A percentile compares a stretch with the other conserved stretches of the same genome.
Conservation (phyloP, 2,329 filamentous ascomycete species). For the Dactylellina parvicollis region DNA sequence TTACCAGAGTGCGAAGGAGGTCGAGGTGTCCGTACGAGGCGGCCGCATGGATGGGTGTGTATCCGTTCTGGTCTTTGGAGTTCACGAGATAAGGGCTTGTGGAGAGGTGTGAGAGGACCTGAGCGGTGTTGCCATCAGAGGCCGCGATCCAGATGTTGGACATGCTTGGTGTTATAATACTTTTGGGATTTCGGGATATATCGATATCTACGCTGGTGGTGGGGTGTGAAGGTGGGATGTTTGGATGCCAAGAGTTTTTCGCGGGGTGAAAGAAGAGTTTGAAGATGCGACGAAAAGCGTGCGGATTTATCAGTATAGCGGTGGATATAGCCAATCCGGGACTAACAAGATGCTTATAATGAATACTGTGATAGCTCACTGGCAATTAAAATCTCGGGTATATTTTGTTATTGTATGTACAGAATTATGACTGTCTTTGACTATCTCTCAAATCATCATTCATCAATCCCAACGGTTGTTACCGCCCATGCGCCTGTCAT, state of each 20-base stretch:
- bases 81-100: constrained; percentile 79
- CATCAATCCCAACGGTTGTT: not conserved
- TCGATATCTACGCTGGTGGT: constrained; percentile 9
- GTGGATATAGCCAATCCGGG: too few relatives aligned
- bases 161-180: constrained; percentile 5
- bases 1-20: constrained; percentile 78
- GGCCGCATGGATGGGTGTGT: constrained; percentile 91
- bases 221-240: constrained; percentile 41
- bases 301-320: too few relatives aligned
- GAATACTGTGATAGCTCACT: too few relatives aligned
- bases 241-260: constrained; percentile 37
- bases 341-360: too few relatives aligned
- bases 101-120: constrained; percentile 78
- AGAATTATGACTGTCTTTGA: not conserved
- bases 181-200: not conserved
- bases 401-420: not conserved
- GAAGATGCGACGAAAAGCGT: not conserved
- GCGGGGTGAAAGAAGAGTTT: constrained; percentile 15
- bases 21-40: constrained; percentile 89
- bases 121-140: constrained; percentile 81
- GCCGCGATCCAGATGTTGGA: constrained; percentile 60
- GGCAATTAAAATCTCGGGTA: too few relatives aligned
- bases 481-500: not conserved
- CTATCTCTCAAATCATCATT: constrained; percentile 14
- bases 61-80: constrained; percentile 87